Percentiles rank a stretch among this genome's conserved stretches.
Conservation (phyloP, 805 yeast genomes). For the Hanseniaspora lachancei region DNA sequence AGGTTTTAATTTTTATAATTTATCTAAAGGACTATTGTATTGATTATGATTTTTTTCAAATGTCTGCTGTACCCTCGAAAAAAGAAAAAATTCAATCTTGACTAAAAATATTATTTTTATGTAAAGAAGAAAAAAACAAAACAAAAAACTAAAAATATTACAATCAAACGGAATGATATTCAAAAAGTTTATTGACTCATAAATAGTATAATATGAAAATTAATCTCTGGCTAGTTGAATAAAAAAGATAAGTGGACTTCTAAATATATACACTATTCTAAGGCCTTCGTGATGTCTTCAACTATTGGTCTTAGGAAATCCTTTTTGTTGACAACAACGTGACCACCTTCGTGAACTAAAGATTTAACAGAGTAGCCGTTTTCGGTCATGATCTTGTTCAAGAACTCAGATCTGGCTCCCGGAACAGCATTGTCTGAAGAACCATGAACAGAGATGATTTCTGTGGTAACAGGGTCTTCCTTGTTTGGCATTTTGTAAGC, state of each 20-base stretch:
- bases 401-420: conserved; percentile 49
- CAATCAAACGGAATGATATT: too few species aligned
- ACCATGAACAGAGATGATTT: conserved; percentile 69
- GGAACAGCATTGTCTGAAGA: conserved; percentile 78
- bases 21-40: too few species aligned
- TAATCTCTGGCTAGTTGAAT: not conserved
- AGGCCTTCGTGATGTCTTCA: conserved; percentile 26
- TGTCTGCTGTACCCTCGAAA: too few species aligned
- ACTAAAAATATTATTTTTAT: too few species aligned
- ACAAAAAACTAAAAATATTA: too few species aligned
- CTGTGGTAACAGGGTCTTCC: conserved; percentile 25
- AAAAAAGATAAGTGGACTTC: not conserved
- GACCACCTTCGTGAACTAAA: conserved; percentile 89
- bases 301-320: conserved; percentile 34
- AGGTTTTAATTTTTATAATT: too few species aligned
- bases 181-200: too few species aligned
- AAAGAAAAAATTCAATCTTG: too few species aligned
- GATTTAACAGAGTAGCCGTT: conserved; percentile 32
- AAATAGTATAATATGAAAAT: not conserved
- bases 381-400: conserved; percentile 38
- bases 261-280: conserved; percentile 7
- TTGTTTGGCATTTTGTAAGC: conserved; percentile 23
- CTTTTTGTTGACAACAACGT: conserved; percentile 84
- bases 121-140: too few species aligned
- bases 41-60: too few species aligned